Evolutionary conservation across 2,329 filamentous ascomycete genomes (phyloP), one percentile per base, ranked within the genome.

Genomic region (Sordariomycetes sp.): DNA sequence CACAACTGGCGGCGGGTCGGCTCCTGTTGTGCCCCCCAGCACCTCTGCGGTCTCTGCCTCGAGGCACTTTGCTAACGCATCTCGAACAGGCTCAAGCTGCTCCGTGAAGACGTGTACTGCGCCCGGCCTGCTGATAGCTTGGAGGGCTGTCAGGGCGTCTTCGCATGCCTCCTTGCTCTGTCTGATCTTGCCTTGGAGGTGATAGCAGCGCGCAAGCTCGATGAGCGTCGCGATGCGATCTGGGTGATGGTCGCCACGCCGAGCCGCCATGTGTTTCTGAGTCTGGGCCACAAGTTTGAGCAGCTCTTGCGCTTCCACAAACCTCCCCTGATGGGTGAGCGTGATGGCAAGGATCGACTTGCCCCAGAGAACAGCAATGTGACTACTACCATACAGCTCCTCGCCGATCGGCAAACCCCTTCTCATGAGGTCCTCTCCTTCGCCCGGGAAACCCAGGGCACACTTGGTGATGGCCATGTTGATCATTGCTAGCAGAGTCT

Each of bases 101-200:
- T 10, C 23, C 10, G 23, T 11, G 41, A 59, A 8, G 19, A 10
- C 8, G 23, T 25, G 23, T 25, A 11, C 23, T 10, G 14, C 23
- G 4, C 23, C 23, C 14, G 23, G 23, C 23, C 14, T 28, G 25
- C 25, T 28, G 25, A 28, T 28, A 7, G n/a, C 17, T 8, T 15
- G 8, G 8, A 28, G 25, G 8, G n/a, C 25, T n/a, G 8, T 9
- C 7, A 28, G 14, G 3, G 25, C 25, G n/a, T 28, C 25, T 5
- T 28, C n/a, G 25, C 25, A 28, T 8, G n/a, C 17, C 8, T 9
- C 25, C 14, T 14, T 28, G 8, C 25, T 28, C 25, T 28, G n/a
- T n/a, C 4, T n/a, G 8, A 11, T 11, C 25, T 14, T 28, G n/a
- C n/a, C 8, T 8, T 28, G 25, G n/a, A 28, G 25, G 8, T 28